These are phyloP conservation scores for Mortierella sp. DNA, from an alignment of 371 early-diverging fungal species.

Conservation along the genomic window DNA sequence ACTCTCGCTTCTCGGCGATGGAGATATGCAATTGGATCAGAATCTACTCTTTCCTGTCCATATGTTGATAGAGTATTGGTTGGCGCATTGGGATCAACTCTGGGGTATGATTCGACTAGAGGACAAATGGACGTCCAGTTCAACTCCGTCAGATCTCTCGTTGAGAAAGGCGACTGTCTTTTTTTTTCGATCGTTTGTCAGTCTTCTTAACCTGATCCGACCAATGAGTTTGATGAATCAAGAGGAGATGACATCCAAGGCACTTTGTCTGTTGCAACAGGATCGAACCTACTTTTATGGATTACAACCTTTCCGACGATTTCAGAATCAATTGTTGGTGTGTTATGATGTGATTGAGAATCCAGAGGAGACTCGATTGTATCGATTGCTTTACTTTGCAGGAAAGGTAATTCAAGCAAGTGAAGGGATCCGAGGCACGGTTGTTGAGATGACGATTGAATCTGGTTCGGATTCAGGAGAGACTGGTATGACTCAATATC, in stretches of 20 bases:
- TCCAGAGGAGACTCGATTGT: slow-evolving; percentile 17
- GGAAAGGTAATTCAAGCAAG: slow-evolving; percentile 42
- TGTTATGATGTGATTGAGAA: slow-evolving; percentile 32
- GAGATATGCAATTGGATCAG: slow-evolving; percentile 8
- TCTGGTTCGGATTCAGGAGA: slow-evolving; percentile 7
- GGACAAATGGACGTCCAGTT: slow-evolving; percentile 32
- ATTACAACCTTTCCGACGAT: slow-evolving; percentile 46
- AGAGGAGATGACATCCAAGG: slow-evolving; percentile 25
- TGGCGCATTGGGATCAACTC: slow-evolving; percentile 50
- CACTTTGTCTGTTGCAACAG: slow-evolving; percentile 21
- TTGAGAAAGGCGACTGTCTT: slow-evolving; percentile 26
- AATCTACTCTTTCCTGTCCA: slow-evolving; percentile 24
- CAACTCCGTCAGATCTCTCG: slow-evolving; percentile 18
- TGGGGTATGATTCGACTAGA: slow-evolving; percentile 52
- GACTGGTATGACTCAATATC: slow-evolving; percentile 13
- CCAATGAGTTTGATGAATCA: neutral
- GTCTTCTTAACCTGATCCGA: slow-evolving; percentile 20
- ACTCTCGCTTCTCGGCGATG: neutral
- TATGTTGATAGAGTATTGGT: slow-evolving; percentile 38
- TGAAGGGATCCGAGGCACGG: slow-evolving; percentile 43
- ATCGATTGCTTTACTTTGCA: slow-evolving; percentile 33
- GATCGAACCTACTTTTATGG: slow-evolving; percentile 33
- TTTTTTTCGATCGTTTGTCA: slow-evolving; percentile 37
- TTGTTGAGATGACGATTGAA: slow-evolving; percentile 33
- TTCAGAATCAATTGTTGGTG: slow-evolving; percentile 25